Conservation (phyloP, 1,284 basidiomycete genomes). For the Ustilago sp. region DNA sequence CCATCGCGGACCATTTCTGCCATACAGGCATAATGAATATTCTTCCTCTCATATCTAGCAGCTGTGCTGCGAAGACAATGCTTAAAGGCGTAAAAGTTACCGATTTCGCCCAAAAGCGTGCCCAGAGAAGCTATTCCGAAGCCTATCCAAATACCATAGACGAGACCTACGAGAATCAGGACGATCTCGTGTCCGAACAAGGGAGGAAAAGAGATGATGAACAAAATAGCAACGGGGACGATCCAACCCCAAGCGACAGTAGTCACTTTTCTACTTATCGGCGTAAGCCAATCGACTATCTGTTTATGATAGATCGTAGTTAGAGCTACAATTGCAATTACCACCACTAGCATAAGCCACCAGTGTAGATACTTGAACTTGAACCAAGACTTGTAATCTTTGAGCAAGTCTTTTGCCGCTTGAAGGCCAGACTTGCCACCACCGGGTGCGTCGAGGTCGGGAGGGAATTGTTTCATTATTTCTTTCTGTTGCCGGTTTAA, state of each 20-base stretch:
- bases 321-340: slow-evolving; percentile 74
- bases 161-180: slow-evolving; percentile 80
- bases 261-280: slow-evolving; percentile 77
- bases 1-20: slow-evolving; percentile 82
- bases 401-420: slow-evolving; percentile 31
- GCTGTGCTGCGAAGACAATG: slow-evolving; percentile 76
- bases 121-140: slow-evolving; percentile 62
- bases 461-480: slow-evolving; percentile 60
- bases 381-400: slow-evolving; percentile 56
- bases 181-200: slow-evolving; percentile 83
- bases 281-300: slow-evolving; percentile 78
- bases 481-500: slow-evolving; percentile 54
- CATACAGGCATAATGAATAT: slow-evolving; percentile 81
- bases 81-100: slow-evolving; percentile 74
- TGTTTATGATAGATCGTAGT: slow-evolving; percentile 77
- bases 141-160: slow-evolving; percentile 70
- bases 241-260: slow-evolving; percentile 77
- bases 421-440: slow-evolving; percentile 44
- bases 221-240: slow-evolving; percentile 83
- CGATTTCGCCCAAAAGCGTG: slow-evolving; percentile 63
- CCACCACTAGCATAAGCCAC: slow-evolving; percentile 70
- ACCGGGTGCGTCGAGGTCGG: slow-evolving; percentile 59
- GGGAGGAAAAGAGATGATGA: slow-evolving; percentile 73
- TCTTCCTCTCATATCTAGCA: slow-evolving; percentile 78
- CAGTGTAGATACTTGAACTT: slow-evolving; percentile 70